Conservation (phyloP, 768 basidiomycete species). For the Termitomyces sp. region DNA sequence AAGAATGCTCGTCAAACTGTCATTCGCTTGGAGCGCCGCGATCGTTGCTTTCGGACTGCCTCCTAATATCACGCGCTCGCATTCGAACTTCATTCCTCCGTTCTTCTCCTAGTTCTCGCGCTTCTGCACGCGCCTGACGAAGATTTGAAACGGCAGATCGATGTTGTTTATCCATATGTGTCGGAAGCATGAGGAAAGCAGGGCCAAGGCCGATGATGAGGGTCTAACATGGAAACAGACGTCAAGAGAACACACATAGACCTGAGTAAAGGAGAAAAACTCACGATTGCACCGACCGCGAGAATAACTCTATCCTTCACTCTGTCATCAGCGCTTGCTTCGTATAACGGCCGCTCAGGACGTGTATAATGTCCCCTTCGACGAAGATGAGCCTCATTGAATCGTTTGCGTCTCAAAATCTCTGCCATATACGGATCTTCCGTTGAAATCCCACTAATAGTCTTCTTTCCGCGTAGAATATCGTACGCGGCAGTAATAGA, state of each 20-base stretch:
- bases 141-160: constrained; percentile 50
- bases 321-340: constrained; percentile 35
- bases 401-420: constrained; percentile 42
- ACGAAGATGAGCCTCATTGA: constrained; percentile 28
- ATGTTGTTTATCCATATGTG: constrained; percentile 38
- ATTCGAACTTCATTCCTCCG: constrained; percentile 45
- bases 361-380: constrained; percentile 14
- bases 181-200: constrained; percentile 28
- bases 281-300: constrained; percentile 41
- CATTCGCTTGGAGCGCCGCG: not conserved
- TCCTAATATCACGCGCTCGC: constrained; percentile 36
- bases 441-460: constrained; percentile 13
- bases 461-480: constrained; percentile 34
- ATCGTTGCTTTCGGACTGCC: not conserved
- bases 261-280: constrained; percentile 12
- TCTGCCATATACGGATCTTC: constrained; percentile 45
- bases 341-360: constrained; percentile 15
- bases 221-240: constrained; percentile 23
- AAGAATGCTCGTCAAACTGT: not conserved
- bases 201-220: constrained; percentile 42
- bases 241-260: not conserved
- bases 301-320: constrained; percentile 49
- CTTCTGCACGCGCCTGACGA: constrained; percentile 52
- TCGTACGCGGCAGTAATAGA: constrained; percentile 63
- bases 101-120: constrained; percentile 47